Percentiles rank a stretch among this genome's conserved stretches.
Conservation (phyloP, 1,284 basidiomycete species). For the Puccinia hordei region DNA sequence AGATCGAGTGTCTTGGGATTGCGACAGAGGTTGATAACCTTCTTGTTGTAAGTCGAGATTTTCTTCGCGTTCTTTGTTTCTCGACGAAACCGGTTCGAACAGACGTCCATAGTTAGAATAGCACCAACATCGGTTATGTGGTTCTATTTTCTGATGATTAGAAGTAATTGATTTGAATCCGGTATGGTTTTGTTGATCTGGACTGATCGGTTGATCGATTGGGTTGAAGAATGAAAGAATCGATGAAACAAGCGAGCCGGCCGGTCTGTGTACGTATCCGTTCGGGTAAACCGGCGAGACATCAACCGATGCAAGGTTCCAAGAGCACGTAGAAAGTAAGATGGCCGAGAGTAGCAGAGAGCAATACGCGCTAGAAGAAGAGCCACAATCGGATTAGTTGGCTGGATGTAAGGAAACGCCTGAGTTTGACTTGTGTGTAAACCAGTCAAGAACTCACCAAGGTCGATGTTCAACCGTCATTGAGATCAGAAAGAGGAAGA, state of each 20-base stretch:
- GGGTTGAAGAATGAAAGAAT: constrained; percentile 4
- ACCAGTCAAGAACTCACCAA: constrained; percentile 37
- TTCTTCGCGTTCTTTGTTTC: not conserved
- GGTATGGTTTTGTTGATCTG: not conserved
- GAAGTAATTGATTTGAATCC: constrained; percentile 17
- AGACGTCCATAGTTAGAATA: constrained; percentile 32
- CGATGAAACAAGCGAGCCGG: constrained; percentile 20
- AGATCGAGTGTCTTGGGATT: not conserved
- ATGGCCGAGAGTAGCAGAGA: constrained; percentile 47
- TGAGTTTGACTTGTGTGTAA: not conserved
- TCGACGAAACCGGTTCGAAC: constrained; percentile 39
- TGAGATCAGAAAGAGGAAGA: constrained; percentile 41
- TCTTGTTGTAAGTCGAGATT: not conserved
- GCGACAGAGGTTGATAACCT: not conserved
- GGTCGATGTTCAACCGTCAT: constrained; percentile 48
- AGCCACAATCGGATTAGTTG: not conserved
- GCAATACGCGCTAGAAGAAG: constrained; percentile 43
- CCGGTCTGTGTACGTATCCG: not conserved
- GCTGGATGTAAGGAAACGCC: not conserved
- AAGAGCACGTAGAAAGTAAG: constrained; percentile 50
- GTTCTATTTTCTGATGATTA: not conserved
- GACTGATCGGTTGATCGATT: not conserved
- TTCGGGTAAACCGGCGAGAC: constrained; percentile 34
- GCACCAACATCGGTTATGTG: constrained; percentile 34
- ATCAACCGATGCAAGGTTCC: constrained; percentile 47